Base-by-base conservation (phyloP, 2,329 filamentous ascomycete species). In the Aspergillus viridinutans region DNA sequence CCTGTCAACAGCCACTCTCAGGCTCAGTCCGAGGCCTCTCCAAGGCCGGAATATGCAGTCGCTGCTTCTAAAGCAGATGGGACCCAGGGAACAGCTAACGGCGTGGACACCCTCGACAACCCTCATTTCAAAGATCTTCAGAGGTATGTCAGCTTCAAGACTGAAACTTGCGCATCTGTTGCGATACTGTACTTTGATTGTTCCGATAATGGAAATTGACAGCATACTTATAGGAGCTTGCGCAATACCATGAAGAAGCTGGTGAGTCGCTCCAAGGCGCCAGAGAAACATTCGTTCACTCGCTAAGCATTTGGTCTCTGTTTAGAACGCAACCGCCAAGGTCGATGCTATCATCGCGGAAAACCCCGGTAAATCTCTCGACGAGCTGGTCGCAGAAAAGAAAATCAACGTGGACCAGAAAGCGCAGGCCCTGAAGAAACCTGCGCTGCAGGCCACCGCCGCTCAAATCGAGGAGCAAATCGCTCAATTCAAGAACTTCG, bases 211-310 rank as follows among this genome's bases (percentile, higher is more conserved):
- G 59, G 43, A 40, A 52, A 53, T 61, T 69, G 61, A 65, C 53
- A 53, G 47, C 20, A 55, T 55, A 23, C 58, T 25, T 61, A 48
- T 59, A 96, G 92, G 82, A 91, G 85, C 75, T 90, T 97, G 67
- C 92, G 93, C 71, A 96, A 94, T 75, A 80, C 94, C 69, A 89
- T 87, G 81, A 97, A 97, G 84, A 97, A 97, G 79, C 87, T 97
- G 69, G 90, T 96, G 78, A 79, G 89, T 80, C 38, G 45, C 43
- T 17, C 17, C 48, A 50, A 29, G 23, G 38, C 32, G 25, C 26
- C 52, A n/a, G 32, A 28, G 28, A 8, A 47, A 14, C 20, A 20
- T 55, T 54, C 29, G 56, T 58, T 23, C 50, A 25, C 50, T 32
- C 53, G 59, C 60, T 65, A 50, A 66, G 72, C 35, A 69, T 63